phyloP scores from a whole-genome alignment of 2,329 filamentous ascomycete genomes.

The Stemphylium vesicarium region DNA sequence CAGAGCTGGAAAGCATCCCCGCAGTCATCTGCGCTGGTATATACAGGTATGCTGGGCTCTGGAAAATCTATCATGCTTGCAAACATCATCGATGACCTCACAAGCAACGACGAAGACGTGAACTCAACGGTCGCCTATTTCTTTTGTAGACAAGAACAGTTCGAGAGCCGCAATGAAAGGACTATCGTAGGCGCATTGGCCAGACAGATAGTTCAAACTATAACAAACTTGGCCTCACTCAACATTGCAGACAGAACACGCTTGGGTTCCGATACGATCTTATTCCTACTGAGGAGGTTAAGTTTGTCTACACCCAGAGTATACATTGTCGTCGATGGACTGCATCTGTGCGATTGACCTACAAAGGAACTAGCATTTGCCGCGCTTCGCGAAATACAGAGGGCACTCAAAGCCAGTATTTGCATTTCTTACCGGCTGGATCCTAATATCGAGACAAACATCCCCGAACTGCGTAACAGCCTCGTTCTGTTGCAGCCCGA shows the following conservation, averaged over 20 bases:
- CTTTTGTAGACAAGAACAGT: too few species aligned
- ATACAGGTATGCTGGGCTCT: conserved; percentile 52
- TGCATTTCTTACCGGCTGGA: conserved; percentile 35
- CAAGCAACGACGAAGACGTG: too few species aligned
- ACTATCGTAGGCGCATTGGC: too few species aligned
- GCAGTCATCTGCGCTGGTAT: conserved; percentile 42
- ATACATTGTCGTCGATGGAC: conserved; percentile 46
- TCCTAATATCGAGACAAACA: conserved; percentile 9
- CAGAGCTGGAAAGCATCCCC: conserved; percentile 34
- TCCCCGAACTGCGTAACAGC: not conserved
- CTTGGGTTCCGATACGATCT: too few species aligned
- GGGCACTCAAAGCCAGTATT: conserved; percentile 22
- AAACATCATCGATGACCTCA: too few species aligned
- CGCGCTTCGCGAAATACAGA: conserved; percentile 29
- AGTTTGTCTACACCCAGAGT: conserved; percentile 8
- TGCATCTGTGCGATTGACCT: conserved; percentile 41
- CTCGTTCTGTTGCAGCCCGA: conserved; percentile 26
- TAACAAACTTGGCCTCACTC: too few species aligned
- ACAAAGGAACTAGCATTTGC: conserved; percentile 21
- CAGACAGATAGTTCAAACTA: too few species aligned
- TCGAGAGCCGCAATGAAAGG: too few species aligned
- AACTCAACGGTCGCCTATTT: too few species aligned
- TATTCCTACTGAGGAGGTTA: too few species aligned
- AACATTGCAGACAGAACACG: conserved; percentile 50
- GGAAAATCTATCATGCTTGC: too few species aligned